Evolutionary conservation across 177 flowering plant species (phyloP).

Genomic region (Vitis hybrid): DNA sequence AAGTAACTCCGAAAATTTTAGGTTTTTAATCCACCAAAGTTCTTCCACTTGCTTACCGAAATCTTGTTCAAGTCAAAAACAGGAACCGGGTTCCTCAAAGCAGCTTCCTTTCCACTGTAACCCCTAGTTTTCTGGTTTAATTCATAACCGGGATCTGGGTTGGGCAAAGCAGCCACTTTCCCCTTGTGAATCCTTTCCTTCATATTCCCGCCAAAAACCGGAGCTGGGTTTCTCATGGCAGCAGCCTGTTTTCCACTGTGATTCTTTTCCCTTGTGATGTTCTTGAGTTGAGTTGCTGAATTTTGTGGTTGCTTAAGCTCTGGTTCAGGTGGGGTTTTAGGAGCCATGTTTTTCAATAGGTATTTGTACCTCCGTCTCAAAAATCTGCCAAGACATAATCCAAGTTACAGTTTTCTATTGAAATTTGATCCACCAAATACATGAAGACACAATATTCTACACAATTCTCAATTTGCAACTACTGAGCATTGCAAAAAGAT

Average conservation of each 20-base stretch:
- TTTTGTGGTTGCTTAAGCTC: slow-evolving; percentile 18
- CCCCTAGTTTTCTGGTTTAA: slow-evolving; percentile 20
- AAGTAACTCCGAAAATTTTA: background rate
- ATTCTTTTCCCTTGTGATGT: slow-evolving; percentile 11
- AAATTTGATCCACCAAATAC: background rate
- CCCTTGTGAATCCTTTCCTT: background rate
- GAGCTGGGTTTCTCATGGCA: slow-evolving; percentile 2
- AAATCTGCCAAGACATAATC: slow-evolving; percentile 36
- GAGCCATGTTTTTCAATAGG: slow-evolving; percentile 29
- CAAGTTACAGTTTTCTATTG: background rate
- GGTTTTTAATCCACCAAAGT: background rate
- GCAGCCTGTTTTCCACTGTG: slow-evolving; percentile 17
- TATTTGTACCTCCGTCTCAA: slow-evolving; percentile 49
- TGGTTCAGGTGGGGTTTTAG: slow-evolving; percentile 10
- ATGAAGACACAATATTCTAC: background rate
- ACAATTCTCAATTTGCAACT: background rate
- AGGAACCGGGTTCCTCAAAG: slow-evolving; percentile 11
- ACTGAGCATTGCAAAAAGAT: no score
- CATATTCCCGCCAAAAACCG: background rate
- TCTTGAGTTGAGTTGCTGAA: slow-evolving; percentile 10
- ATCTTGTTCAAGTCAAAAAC: slow-evolving; percentile 38
- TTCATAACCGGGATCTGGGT: slow-evolving; percentile 12
- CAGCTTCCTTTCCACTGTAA: slow-evolving; percentile 12
- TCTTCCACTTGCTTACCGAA: slow-evolving; percentile 36
- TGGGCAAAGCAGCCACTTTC: slow-evolving; percentile 7